Percentiles rank a stretch among this genome's conserved stretches.
Conservation (phyloP, 495 filamentous ascomycete species). For the Cetradonia linearis region DNA sequence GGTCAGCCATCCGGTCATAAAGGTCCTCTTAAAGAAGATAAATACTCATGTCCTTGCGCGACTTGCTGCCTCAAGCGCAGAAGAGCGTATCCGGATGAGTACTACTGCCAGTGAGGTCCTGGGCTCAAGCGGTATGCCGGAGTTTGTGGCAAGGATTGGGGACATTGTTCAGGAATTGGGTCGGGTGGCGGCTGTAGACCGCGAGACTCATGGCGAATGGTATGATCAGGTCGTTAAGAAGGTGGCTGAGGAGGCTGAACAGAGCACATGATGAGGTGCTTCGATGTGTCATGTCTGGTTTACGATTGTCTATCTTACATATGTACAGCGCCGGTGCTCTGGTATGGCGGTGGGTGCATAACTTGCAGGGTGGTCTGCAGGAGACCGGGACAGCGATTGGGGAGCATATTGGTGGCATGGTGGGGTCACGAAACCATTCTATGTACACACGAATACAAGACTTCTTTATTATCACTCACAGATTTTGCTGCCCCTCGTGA, state of each 20-base stretch:
- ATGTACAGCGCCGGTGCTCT: not conserved
- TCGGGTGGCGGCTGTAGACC: conserved; percentile 67
- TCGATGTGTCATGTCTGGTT: not conserved
- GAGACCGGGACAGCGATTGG: not conserved
- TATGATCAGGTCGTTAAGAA: conserved; percentile 55
- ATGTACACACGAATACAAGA: not conserved
- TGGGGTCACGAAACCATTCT: not conserved
- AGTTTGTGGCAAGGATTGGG: conserved; percentile 80
- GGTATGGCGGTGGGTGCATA: not conserved
- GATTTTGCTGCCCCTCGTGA: not conserved
- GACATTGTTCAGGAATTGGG: conserved; percentile 70
- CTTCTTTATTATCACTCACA: not conserved
- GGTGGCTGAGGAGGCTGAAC: conserved; percentile 10
- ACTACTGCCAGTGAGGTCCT: conserved; percentile 76
- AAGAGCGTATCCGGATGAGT: conserved; percentile 70
- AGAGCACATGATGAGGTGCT: conserved; percentile 17
- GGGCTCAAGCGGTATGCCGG: conserved; percentile 67
- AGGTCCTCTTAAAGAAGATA: conserved; percentile 29
- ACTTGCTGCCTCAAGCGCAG: conserved; percentile 63
- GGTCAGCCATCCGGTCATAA: conserved; percentile 32
- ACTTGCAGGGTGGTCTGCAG: not conserved
- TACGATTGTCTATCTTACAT: not conserved
- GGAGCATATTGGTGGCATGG: not conserved
- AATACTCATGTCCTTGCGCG: conserved; percentile 62
- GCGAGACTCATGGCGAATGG: conserved; percentile 64